Evolutionary conservation across 2,329 filamentous ascomycete genomes (phyloP).

Genomic region (Verticillium nonalfalfae): DNA sequence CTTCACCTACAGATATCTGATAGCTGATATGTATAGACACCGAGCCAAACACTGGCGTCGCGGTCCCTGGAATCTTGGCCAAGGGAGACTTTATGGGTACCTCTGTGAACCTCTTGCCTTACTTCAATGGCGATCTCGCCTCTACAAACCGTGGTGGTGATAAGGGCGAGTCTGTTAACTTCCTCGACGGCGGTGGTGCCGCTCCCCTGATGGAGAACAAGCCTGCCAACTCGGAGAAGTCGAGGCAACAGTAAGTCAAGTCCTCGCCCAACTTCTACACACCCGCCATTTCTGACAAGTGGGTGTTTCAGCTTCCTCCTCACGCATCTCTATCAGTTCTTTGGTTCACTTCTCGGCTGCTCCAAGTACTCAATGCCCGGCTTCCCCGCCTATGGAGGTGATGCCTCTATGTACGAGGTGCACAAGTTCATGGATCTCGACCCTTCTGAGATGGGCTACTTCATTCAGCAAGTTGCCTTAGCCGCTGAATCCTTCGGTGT

Average conservation of each 20-base stretch:
- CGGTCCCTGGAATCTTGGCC: conserved; percentile 51
- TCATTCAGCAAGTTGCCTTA: conserved; percentile 51
- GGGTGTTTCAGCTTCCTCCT: conserved; percentile 38
- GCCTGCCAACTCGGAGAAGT: conserved; percentile 41
- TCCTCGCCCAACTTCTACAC: neutral
- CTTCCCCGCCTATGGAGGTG: conserved; percentile 41
- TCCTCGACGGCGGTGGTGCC: conserved; percentile 54
- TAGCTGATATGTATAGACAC: conserved; percentile 30
- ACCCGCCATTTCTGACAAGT: conserved; percentile 1
- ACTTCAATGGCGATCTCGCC: conserved; percentile 49
- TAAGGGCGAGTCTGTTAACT: conserved; percentile 45
- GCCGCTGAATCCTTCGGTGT: conserved; percentile 54
- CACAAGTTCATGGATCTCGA: conserved; percentile 57
- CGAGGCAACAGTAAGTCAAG: conserved; percentile 47
- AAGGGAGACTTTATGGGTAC: conserved; percentile 40
- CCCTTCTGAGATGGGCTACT: conserved; percentile 46
- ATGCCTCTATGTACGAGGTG: conserved; percentile 41
- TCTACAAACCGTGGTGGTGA: conserved; percentile 45
- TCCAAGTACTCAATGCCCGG: conserved; percentile 39
- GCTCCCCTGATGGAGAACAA: conserved; percentile 47
- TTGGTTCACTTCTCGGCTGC: conserved; percentile 52
- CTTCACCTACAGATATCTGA: neutral
- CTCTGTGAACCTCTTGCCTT: conserved; percentile 50
- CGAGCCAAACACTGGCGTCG: conserved; percentile 42
- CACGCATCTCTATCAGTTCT: conserved; percentile 57